Conservation (phyloP, 2,329 filamentous ascomycete genomes). For the Botrytis medusae region DNA sequence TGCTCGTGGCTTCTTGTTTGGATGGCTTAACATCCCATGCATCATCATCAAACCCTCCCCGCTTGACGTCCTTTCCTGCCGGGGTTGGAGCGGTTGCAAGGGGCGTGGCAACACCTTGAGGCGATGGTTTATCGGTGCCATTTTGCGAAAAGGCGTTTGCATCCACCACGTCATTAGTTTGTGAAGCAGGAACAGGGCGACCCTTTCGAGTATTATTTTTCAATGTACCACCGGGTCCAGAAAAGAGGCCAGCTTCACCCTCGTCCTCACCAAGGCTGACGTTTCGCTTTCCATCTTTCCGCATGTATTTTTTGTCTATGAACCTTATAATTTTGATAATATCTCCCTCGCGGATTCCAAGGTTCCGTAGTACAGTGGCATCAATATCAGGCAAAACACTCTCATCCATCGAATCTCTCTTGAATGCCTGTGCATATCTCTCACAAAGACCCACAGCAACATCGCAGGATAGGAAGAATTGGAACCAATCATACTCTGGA, state of each 20-base stretch:
- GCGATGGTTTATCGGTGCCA: conserved; percentile 43
- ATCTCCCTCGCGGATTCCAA: conserved; percentile 94
- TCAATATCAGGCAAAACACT: conserved; percentile 89
- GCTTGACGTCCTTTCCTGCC: conserved; percentile 48
- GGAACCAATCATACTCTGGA: conserved; percentile 95
- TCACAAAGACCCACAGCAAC: conserved; percentile 92
- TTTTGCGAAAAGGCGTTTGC: conserved; percentile 73
- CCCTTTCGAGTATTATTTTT: conserved; percentile 94
- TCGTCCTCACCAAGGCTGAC: conserved; percentile 56
- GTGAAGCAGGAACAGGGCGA: conserved; percentile 80
- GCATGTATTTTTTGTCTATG: conserved; percentile 76
- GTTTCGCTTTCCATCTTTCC: conserved; percentile 57
- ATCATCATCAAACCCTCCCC: conserved; percentile 85
- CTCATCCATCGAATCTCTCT: conserved; percentile 93
- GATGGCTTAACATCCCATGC: conserved; percentile 94
- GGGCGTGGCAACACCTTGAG: conserved; percentile 50
- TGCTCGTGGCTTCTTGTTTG: conserved; percentile 48
- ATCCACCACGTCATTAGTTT: conserved; percentile 83
- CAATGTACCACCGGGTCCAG: conserved; percentile 84
- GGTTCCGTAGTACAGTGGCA: conserved; percentile 73
- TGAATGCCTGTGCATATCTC: conserved; percentile 86
- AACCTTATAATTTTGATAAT: conserved; percentile 93
- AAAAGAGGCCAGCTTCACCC: conserved; percentile 73
- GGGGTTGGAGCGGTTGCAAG: conserved; percentile 45
- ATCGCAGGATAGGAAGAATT: conserved; percentile 93